phyloP scores from a whole-genome alignment of 1,284 basidiomycete genomes.

The Ceratobasidium sp. region DNA sequence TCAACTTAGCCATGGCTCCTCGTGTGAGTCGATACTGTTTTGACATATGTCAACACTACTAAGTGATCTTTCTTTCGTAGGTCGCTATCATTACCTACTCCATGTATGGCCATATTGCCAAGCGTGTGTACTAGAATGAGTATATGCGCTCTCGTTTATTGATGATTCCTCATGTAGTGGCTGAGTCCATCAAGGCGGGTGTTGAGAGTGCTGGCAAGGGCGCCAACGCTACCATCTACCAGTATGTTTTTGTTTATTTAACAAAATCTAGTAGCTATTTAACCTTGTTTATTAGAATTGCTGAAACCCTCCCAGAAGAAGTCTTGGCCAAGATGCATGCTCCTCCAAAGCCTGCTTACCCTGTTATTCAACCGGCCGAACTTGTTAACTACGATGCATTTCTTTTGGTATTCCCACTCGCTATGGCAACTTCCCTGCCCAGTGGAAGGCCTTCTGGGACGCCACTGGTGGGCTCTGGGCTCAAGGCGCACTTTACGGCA shows the following conservation, averaged over 20 bases:
- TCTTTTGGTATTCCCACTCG: slow-evolving; percentile 79
- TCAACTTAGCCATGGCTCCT: slow-evolving; percentile 14
- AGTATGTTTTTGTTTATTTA: slow-evolving; percentile 56
- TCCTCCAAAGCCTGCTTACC: slow-evolving; percentile 63
- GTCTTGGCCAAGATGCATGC: slow-evolving; percentile 73
- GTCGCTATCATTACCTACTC: slow-evolving; percentile 85
- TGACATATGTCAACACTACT: not conserved
- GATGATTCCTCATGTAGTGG: slow-evolving; percentile 61
- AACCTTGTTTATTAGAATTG: slow-evolving; percentile 58
- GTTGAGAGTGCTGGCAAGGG: slow-evolving; percentile 73
- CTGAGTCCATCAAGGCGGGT: slow-evolving; percentile 78
- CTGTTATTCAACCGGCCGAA: slow-evolving; percentile 69
- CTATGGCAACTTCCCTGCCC: slow-evolving; percentile 72
- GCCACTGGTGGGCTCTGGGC: slow-evolving; percentile 81
- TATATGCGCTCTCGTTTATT: not conserved
- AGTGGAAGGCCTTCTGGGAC: slow-evolving; percentile 83
- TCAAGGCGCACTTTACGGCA: slow-evolving; percentile 74
- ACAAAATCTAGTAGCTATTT: not conserved
- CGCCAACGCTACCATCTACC: slow-evolving; percentile 60
- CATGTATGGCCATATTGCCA: slow-evolving; percentile 81
- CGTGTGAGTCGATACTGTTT: not conserved
- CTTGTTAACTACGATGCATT: slow-evolving; percentile 70
- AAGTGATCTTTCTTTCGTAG: slow-evolving; percentile 44
- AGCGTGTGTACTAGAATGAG: slow-evolving; percentile 56
- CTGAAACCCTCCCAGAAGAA: slow-evolving; percentile 85